Percentiles rank a stretch among this genome's conserved stretches.
phyloP scores from a whole-genome alignment of 345 rosid genomes.

The Populus pruinosa region DNA sequence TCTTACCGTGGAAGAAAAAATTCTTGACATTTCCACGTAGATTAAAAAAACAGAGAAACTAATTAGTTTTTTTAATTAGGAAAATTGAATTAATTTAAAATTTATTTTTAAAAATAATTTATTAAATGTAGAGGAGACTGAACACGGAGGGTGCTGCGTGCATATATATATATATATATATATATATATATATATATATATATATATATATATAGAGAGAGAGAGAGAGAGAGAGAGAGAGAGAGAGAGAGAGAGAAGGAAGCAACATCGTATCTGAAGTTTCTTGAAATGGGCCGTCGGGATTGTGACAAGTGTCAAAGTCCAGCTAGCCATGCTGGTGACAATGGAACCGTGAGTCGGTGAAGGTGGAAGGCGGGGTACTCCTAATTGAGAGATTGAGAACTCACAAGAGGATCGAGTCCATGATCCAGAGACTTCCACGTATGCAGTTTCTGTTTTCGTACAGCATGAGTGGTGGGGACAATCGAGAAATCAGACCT shows the following conservation, averaged over 20 bases:
- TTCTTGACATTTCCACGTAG: too few species aligned
- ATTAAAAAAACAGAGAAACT: too few species aligned
- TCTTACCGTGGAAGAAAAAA: too few species aligned
- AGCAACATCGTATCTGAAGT: slow-evolving; percentile 17
- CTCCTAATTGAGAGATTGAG: not conserved
- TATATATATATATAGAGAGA: too few species aligned
- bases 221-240: too few species aligned
- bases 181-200: too few species aligned
- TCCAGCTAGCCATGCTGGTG: slow-evolving; percentile 29
- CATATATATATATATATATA: too few species aligned
- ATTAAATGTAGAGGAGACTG: too few species aligned
- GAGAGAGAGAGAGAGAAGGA: not conserved
- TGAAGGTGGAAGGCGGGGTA: not conserved
- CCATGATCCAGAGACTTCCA: slow-evolving; percentile 25
- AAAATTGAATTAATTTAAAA: too few species aligned
- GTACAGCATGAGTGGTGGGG: not conserved
- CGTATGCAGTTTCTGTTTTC: slow-evolving; percentile 13
- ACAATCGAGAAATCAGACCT: not conserved
- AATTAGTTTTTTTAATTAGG: too few species aligned
- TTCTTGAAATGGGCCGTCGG: slow-evolving; percentile 27
- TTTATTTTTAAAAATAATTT: too few species aligned
- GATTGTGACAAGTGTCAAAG: slow-evolving; percentile 22
- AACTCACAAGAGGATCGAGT: not conserved
- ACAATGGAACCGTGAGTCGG: not conserved
- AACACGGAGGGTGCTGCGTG: too few species aligned